A percentile compares a stretch with the other conserved stretches of the same genome.
phyloP scores from a whole-genome alignment of 2,329 filamentous ascomycete species.

The Colletotrichum godetiae region DNA sequence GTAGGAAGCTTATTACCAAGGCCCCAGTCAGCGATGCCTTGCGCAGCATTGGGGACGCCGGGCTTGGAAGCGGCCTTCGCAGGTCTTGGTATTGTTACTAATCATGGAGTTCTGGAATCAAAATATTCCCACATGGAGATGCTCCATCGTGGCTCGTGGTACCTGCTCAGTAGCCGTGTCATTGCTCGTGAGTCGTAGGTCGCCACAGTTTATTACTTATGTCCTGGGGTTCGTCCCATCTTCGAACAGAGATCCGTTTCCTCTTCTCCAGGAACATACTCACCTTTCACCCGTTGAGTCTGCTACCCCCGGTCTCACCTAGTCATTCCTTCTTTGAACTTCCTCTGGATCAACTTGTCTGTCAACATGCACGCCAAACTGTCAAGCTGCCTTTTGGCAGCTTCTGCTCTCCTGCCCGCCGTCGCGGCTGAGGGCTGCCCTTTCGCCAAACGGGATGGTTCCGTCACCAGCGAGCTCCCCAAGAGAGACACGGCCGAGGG shows the following conservation, averaged over 20 bases:
- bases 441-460: constrained; percentile 29
- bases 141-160: neutral
- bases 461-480: constrained; percentile 22
- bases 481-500: constrained; percentile 13
- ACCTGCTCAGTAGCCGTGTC: neutral
- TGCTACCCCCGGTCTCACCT: neutral
- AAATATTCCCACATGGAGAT: constrained; percentile 1
- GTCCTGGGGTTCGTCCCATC: constrained; percentile 29
- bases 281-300: constrained; percentile 1
- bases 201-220: constrained; percentile 21
- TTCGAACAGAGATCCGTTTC: neutral
- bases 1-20: constrained; percentile 31
- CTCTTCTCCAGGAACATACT: constrained; percentile 12
- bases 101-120: constrained; percentile 14
- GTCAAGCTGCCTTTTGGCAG: constrained; percentile 24
- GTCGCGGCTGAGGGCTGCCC: constrained; percentile 23
- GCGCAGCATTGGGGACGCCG: neutral
- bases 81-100: constrained; percentile 1
- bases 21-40: constrained; percentile 4
- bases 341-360: neutral
- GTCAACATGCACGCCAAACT: constrained; percentile 30
- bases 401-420: constrained; percentile 20
- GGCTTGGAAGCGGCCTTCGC: constrained; percentile 4
- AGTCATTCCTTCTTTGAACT: neutral
- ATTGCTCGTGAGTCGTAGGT: constrained; percentile 2